phyloP scores from a whole-genome alignment of 805 yeast genomes.

The Metschnikowia arizonensis region DNA sequence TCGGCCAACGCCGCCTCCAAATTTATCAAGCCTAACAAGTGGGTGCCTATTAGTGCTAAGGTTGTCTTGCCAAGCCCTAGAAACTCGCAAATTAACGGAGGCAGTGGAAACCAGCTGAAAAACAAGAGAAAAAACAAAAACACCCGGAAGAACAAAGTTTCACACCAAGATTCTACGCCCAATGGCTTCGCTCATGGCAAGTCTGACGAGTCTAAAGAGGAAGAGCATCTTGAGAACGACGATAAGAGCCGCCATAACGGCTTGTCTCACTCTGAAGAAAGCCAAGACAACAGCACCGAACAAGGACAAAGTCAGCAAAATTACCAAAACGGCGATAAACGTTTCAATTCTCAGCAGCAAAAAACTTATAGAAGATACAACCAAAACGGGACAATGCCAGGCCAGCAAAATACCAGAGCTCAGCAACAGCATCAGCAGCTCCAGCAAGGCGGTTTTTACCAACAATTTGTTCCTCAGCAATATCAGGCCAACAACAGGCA shows the following conservation, averaged over 20 bases:
- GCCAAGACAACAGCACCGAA: conserved; percentile 6
- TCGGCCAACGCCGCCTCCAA: conserved; percentile 19
- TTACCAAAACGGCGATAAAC: conserved; percentile 10
- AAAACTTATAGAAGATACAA: conserved; percentile 28
- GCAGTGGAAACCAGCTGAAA: conserved; percentile 19
- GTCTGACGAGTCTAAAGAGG: conserved; percentile 14
- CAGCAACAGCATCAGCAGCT: conserved; percentile 18
- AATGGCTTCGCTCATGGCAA: conserved; percentile 9
- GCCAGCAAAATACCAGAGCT: conserved; percentile 20
- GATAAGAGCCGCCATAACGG: conserved; percentile 6
- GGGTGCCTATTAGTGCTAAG: conserved; percentile 45
- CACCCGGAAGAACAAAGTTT: conserved; percentile 17
- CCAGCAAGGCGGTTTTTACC: conserved; percentile 26
- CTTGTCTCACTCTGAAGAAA: conserved; percentile 8
- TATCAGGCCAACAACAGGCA: conserved; percentile 28
- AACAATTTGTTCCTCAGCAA: conserved; percentile 26
- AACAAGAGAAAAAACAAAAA: conserved; percentile 26
- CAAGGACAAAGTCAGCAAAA: conserved; percentile 12
- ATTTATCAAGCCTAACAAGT: conserved; percentile 41
- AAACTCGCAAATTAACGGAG: conserved; percentile 20
- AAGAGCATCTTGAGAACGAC: conserved; percentile 2
- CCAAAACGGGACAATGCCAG: conserved; percentile 20
- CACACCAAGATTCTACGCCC: conserved; percentile 8
- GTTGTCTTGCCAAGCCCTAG: conserved; percentile 39
- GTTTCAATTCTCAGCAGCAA: conserved; percentile 19